Percentiles rank a stretch among this genome's conserved stretches.
Conservation (phyloP, 176 grass and related monocot genomes). For the Aegilops longissima region DNA sequence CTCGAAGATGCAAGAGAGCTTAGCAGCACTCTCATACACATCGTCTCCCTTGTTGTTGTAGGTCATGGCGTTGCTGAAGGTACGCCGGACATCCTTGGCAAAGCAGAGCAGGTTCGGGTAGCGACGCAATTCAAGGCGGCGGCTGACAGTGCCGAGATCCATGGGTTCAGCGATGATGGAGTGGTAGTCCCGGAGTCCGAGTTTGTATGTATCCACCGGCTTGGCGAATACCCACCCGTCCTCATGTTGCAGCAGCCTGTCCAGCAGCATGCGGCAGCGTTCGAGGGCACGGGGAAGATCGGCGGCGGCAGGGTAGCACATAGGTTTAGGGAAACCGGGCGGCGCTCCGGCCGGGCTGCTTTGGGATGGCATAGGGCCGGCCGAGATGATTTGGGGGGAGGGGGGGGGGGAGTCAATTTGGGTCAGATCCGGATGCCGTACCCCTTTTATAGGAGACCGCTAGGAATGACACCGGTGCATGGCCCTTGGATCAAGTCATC, state of each 20-base stretch:
- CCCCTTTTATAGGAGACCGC: too few species aligned
- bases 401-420: neutral
- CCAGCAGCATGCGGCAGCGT: slow-evolving; percentile 7
- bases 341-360: neutral
- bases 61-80: slow-evolving; percentile 67
- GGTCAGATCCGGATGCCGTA: neutral
- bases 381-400: neutral
- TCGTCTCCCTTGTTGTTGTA: slow-evolving; percentile 53
- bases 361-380: neutral
- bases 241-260: slow-evolving; percentile 54
- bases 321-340: neutral
- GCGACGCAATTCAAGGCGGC: slow-evolving; percentile 52
- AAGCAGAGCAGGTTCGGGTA: slow-evolving; percentile 48
- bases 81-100: slow-evolving; percentile 62
- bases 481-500: too few species aligned
- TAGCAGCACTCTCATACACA: slow-evolving; percentile 41
- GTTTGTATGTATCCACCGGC: slow-evolving; percentile 67
- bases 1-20: slow-evolving; percentile 46
- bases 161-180: slow-evolving; percentile 50
- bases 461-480: too few species aligned
- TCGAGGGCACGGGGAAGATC: neutral
- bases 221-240: slow-evolving; percentile 67
- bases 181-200: slow-evolving; percentile 72
- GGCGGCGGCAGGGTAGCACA: neutral
- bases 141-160: slow-evolving; percentile 75